These are phyloP conservation scores for Stachybotrys chartarum DNA, from an alignment of 2,329 filamentous ascomycete species.

Conservation along the genomic window DNA sequence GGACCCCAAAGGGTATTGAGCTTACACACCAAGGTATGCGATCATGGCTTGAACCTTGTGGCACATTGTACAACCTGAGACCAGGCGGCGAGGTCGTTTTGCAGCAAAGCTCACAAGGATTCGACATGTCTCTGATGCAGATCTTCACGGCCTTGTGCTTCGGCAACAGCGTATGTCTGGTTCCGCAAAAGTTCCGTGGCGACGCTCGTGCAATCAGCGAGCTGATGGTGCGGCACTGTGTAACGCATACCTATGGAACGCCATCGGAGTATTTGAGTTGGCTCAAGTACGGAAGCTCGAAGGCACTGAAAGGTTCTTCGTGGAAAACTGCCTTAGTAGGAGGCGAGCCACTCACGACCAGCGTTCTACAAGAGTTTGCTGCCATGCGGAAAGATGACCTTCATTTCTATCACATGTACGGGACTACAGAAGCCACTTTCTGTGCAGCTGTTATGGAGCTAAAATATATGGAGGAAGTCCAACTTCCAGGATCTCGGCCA, in stretches of 20 bases:
- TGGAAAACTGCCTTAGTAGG: not conserved
- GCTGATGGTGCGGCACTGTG: not conserved
- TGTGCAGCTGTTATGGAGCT: not conserved
- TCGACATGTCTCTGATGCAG: constrained; percentile 29
- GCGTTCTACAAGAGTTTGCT: constrained; percentile 4
- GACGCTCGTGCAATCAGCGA: constrained; percentile 17
- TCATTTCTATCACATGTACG: constrained; percentile 15
- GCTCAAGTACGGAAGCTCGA: not conserved
- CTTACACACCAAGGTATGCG: constrained; percentile 16
- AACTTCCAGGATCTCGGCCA: too few species aligned
- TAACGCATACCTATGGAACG: not conserved
- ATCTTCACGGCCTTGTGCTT: constrained; percentile 20
- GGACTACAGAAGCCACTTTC: constrained; percentile 16
- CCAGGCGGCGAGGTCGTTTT: constrained; percentile 13
- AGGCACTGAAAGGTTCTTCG: not conserved
- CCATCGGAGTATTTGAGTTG: not conserved
- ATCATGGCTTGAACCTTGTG: constrained; percentile 12
- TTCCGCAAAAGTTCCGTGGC: constrained; percentile 14
- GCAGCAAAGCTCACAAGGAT: constrained; percentile 28
- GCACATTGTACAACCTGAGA: constrained; percentile 5
- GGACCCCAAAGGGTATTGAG: constrained; percentile 29
- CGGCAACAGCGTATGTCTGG: constrained; percentile 26
- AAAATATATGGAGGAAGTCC: too few species aligned
- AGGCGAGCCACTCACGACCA: not conserved
- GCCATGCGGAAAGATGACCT: not conserved